phyloP scores from a whole-genome alignment of 2,329 filamentous ascomycete species.

The Escovopsis weberi region DNA sequence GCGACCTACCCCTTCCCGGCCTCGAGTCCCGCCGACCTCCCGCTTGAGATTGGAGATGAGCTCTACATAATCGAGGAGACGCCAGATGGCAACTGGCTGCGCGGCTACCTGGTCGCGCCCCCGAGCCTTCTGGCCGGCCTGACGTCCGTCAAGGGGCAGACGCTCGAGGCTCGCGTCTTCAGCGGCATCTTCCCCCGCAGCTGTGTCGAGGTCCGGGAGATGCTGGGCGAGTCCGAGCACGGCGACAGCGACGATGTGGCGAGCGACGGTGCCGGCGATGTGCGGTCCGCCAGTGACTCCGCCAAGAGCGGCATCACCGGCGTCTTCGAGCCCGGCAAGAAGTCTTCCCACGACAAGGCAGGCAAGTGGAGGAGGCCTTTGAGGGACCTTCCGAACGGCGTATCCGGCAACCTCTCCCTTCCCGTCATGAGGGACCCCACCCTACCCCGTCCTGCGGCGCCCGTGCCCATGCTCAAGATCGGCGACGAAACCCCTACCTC shows the following conservation, averaged over 20 bases:
- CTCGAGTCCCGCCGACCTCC: conserved; percentile 75
- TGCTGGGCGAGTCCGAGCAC: conserved; percentile 61
- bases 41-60: conserved; percentile 95
- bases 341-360: conserved; percentile 17
- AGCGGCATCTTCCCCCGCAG: conserved; percentile 95
- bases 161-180: conserved; percentile 88
- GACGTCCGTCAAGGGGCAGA: conserved; percentile 82
- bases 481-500: conserved; percentile 93
- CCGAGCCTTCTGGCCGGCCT: conserved; percentile 84
- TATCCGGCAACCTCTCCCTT: conserved; percentile 28
- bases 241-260: conserved; percentile 25
- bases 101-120: conserved; percentile 88
- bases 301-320: conserved; percentile 38
- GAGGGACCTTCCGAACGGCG: conserved; percentile 25
- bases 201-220: conserved; percentile 89
- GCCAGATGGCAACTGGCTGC: conserved; percentile 80
- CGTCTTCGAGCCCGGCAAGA: conserved; percentile 22
- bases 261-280: conserved; percentile 18
- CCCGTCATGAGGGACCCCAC: conserved; percentile 46
- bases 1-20: conserved; percentile 90
- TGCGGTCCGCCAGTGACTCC: conserved; percentile 29
- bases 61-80: conserved; percentile 98
- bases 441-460: conserved; percentile 67
- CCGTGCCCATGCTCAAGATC: conserved; percentile 93
- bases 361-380: conserved; percentile 17